Evolutionary conservation across 2,329 filamentous ascomycete species (phyloP), one percentile per base, ranked within the genome.

Genomic region (Nemania serpens): DNA sequence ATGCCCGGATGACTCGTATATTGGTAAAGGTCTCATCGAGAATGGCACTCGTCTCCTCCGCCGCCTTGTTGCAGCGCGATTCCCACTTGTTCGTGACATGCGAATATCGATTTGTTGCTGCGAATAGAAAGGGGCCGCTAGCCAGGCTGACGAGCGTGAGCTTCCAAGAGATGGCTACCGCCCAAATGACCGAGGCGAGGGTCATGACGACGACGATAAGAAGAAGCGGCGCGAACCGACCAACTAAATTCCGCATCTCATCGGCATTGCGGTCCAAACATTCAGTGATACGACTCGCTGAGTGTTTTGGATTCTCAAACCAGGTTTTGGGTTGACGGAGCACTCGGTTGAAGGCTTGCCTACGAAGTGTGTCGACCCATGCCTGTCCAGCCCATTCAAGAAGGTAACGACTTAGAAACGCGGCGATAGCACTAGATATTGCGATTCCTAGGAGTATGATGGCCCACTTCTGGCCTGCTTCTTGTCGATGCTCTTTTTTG

Each of bases 191-290:
- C 0, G 91, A 87, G n/a, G 89, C 83, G 0, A 77, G 58, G 17
- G 91, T 81, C 82, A 96, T 93, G 53, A 86, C 75, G 0, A 80
- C 71, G 3, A 90, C 87, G 10, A 89, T 84, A 13, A 93, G 80
- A 0, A 89, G 75, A 55, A 90, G 85, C 1, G 90, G 89, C 0
- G 88, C 81, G 70, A 97, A 96, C 1, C 90, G 85, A 1, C 91
- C 90, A 0, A 96, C 81, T 0, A 98, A 78, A 67, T 91, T 93
- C 9, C 91, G 85, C 85, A 95, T 93, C 71, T 97, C 92, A 72
- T 98, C 93, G 0, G 89, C 90, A 68, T 91, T 91, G 15, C 89
- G 84, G 69, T 96, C 91, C 0, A 98, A 82, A 46, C 84, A 89
- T 62, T 91, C 87, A 0, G 82, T 86, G 43, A 98, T 81, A 1